Conservation (phyloP, 805 yeast species). For the Metschnikowia noctiluminum region DNA sequence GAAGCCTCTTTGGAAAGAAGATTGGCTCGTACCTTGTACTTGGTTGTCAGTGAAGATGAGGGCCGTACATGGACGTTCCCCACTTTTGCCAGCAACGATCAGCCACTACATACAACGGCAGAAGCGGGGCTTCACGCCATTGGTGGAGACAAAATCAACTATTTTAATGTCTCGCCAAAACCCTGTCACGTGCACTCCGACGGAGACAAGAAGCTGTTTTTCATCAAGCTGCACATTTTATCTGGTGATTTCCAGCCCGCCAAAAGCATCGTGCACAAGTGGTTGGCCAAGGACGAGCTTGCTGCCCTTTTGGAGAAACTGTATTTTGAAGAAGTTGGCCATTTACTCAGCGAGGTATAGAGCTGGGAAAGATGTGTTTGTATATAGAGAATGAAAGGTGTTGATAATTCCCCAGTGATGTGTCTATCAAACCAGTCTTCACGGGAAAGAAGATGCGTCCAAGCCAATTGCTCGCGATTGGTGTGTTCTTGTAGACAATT, state of each 20-base stretch:
- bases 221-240: conserved; percentile 82
- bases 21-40: conserved; percentile 74
- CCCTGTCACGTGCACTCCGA: conserved; percentile 59
- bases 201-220: conserved; percentile 49
- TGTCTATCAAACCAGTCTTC: too few relatives aligned
- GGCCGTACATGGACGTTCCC: conserved; percentile 73
- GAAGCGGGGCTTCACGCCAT: conserved; percentile 64
- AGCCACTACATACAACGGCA: conserved; percentile 67
- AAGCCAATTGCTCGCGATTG: too few relatives aligned
- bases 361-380: conserved; percentile 1
- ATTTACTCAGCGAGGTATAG: conserved; percentile 42
- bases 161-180: conserved; percentile 86
- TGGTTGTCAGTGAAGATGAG: conserved; percentile 51
- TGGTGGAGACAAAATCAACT: conserved; percentile 76
- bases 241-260: conserved; percentile 68
- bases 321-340: conserved; percentile 56
- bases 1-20: conserved; percentile 70
- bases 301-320: conserved; percentile 45
- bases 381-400: conserved; percentile 6
- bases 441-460: too few relatives aligned
- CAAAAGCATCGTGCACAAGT: conserved; percentile 53
- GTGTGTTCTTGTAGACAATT: too few relatives aligned
- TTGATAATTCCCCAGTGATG: too few relatives aligned
- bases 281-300: conserved; percentile 85
- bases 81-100: conserved; percentile 46